Percentiles rank a stretch among this genome's conserved stretches.
phyloP scores from a whole-genome alignment of 1,284 basidiomycete genomes.

The Thelephora terrestris region DNA sequence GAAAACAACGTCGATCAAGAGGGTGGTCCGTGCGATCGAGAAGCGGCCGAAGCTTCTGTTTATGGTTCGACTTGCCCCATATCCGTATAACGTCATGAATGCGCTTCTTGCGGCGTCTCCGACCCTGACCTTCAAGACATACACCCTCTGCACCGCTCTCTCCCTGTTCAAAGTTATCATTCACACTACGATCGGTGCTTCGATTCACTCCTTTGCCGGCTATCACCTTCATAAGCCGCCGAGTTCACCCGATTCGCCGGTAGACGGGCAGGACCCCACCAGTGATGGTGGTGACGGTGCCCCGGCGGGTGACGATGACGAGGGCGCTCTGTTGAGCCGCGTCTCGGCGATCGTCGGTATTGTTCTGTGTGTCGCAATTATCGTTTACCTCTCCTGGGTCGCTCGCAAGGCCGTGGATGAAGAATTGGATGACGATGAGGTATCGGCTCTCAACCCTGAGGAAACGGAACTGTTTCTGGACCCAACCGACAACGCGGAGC shows the following conservation, averaged over 20 bases:
- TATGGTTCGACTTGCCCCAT: slow-evolving; percentile 77
- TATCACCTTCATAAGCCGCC: slow-evolving; percentile 35
- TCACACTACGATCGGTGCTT: slow-evolving; percentile 74
- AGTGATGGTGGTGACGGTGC: slow-evolving; percentile 13
- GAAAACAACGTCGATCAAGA: slow-evolving; percentile 52
- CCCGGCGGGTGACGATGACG: slow-evolving; percentile 25
- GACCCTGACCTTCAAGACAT: slow-evolving; percentile 72
- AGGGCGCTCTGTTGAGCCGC: slow-evolving; percentile 41
- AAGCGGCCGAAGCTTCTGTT: slow-evolving; percentile 76
- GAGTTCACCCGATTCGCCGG: slow-evolving; percentile 7
- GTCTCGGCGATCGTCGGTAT: slow-evolving; percentile 65
- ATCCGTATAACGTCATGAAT: slow-evolving; percentile 87
- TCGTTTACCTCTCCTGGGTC: slow-evolving; percentile 71
- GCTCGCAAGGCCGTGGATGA: slow-evolving; percentile 76
- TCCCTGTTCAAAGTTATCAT: slow-evolving; percentile 81
- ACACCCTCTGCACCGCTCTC: slow-evolving; percentile 70
- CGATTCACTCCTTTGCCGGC: slow-evolving; percentile 73
- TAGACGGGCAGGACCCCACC: slow-evolving; percentile 7
- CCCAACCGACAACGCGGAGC: neutral
- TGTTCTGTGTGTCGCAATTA: slow-evolving; percentile 61
- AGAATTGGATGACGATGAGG: slow-evolving; percentile 50
- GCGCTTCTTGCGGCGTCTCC: slow-evolving; percentile 79
- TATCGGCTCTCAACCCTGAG: slow-evolving; percentile 21
- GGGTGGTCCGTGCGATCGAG: slow-evolving; percentile 81
- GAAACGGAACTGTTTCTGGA: slow-evolving; percentile 27